These are phyloP conservation scores for Xerocomus nothofagi DNA, from an alignment of 1,284 basidiomycete genomes.

Conservation along the genomic window DNA sequence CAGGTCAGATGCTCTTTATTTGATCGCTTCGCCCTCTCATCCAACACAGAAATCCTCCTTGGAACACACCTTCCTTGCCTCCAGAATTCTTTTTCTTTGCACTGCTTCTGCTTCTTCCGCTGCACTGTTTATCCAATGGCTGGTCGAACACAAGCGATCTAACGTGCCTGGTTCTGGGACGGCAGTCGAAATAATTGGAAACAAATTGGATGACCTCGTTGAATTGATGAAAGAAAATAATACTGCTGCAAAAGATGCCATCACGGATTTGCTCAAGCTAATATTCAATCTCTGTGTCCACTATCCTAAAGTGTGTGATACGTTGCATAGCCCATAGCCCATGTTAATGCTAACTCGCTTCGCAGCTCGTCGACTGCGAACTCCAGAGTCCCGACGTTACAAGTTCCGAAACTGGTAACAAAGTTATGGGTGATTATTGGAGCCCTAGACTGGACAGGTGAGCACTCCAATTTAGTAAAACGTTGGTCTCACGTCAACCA, in stretches of 20 bases:
- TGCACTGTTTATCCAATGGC: conserved; percentile 48
- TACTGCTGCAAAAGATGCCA: conserved; percentile 63
- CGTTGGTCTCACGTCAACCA: conserved; percentile 4
- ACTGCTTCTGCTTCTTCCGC: conserved; percentile 51
- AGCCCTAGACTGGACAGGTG: conserved; percentile 67
- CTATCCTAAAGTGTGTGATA: conserved; percentile 53
- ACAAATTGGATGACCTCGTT: conserved; percentile 59
- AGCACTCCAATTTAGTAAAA: conserved; percentile 19
- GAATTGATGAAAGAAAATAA: conserved; percentile 49
- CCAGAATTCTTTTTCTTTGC: conserved; percentile 72
- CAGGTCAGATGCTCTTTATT: conserved; percentile 47
- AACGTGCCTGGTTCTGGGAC: conserved; percentile 43
- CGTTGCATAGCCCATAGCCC: background rate
- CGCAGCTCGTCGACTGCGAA: conserved; percentile 49
- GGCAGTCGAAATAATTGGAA: conserved; percentile 58
- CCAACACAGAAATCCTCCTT: conserved; percentile 54
- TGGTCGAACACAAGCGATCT: conserved; percentile 59
- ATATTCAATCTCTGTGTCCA: conserved; percentile 74
- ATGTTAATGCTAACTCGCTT: background rate
- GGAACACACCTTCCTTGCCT: conserved; percentile 71
- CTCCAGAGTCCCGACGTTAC: conserved; percentile 38
- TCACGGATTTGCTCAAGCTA: conserved; percentile 75
- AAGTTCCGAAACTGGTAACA: conserved; percentile 28
- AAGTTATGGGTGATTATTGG: conserved; percentile 65
- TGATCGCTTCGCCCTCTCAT: conserved; percentile 5